phyloP scores from a whole-genome alignment of 208 protist genomes.

The Herpetomonas tarakana region DNA sequence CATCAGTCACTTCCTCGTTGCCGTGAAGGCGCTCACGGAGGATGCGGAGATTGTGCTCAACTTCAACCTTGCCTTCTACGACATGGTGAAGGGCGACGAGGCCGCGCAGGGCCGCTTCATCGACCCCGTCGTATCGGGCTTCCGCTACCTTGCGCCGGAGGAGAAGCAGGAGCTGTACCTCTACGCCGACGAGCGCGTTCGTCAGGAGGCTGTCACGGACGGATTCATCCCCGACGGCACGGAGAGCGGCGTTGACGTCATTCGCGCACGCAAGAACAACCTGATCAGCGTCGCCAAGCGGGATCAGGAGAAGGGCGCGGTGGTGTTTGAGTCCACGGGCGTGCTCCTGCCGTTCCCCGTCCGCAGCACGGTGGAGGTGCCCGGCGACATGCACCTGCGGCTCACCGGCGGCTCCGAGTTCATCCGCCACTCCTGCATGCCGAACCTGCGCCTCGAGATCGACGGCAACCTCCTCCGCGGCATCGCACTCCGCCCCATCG shows the following conservation, averaged over 20 bases:
- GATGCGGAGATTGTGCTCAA: constrained; percentile 58
- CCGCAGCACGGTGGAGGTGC: constrained; percentile 76
- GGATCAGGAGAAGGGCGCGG: constrained; percentile 32
- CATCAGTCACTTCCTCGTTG: constrained; percentile 76
- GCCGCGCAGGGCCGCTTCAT: constrained; percentile 9
- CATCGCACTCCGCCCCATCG: constrained; percentile 71
- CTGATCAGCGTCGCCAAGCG: constrained; percentile 40
- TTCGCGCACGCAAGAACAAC: constrained; percentile 24
- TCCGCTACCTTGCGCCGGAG: constrained; percentile 53
- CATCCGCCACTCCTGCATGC: constrained; percentile 78
- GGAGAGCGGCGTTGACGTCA: constrained; percentile 51
- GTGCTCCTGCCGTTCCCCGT: constrained; percentile 71
- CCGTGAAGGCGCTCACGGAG: constrained; percentile 27
- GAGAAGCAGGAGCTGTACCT: constrained; percentile 65
- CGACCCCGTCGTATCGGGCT: constrained; percentile 37
- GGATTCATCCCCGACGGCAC: constrained; percentile 58
- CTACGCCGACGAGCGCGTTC: constrained; percentile 79
- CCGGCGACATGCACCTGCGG: constrained; percentile 63
- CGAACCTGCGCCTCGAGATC: constrained; percentile 81
- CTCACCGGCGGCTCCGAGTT: constrained; percentile 79
- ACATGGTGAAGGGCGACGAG: constrained; percentile 20
- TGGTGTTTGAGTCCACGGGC: constrained; percentile 70
- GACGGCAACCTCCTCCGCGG: constrained; percentile 55
- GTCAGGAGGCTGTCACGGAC: constrained; percentile 57
- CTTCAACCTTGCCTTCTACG: constrained; percentile 71